Evolutionary conservation across 306 rosid species (phyloP).

Genomic region (Corylus heterophylla): DNA sequence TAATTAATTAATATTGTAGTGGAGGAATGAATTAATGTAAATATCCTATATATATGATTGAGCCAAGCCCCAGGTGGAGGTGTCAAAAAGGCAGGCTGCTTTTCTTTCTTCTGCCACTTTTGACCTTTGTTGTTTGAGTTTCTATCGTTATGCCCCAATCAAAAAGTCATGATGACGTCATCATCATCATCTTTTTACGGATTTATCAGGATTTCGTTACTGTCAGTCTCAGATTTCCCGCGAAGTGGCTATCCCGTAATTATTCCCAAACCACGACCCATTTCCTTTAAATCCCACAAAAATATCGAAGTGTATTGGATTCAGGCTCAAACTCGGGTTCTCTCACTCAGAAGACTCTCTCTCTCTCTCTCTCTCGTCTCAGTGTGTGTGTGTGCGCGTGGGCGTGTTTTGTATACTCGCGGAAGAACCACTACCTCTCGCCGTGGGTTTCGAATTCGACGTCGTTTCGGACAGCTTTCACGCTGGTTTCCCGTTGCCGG

Average conservation of each 20-base stretch:
- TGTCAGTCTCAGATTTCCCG: constrained; percentile 26
- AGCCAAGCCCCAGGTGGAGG: not conserved
- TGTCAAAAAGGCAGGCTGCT: not conserved
- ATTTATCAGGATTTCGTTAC: too few species aligned
- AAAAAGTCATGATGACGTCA: constrained; percentile 31
- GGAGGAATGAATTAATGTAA: too few species aligned
- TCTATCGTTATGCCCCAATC: not conserved
- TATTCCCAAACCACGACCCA: constrained; percentile 17
- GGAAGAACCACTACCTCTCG: constrained; percentile 22
- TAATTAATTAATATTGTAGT: too few species aligned
- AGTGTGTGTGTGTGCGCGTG: not conserved
- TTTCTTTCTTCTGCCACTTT: not conserved
- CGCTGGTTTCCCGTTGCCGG: not conserved
- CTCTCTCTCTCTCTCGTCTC: not conserved
- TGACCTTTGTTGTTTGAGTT: not conserved
- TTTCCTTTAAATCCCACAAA: constrained; percentile 11
- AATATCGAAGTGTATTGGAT: constrained; percentile 3
- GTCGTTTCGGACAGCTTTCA: not conserved
- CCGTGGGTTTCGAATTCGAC: not conserved
- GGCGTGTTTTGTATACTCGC: not conserved
- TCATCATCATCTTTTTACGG: constrained; percentile 1
- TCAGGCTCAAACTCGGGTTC: not conserved
- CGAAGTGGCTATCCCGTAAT: constrained; percentile 56
- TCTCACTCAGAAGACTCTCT: not conserved
- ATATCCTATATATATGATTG: not conserved